phyloP scores from a whole-genome alignment of 768 basidiomycete species.

The Fomitopsis pulvina region DNA sequence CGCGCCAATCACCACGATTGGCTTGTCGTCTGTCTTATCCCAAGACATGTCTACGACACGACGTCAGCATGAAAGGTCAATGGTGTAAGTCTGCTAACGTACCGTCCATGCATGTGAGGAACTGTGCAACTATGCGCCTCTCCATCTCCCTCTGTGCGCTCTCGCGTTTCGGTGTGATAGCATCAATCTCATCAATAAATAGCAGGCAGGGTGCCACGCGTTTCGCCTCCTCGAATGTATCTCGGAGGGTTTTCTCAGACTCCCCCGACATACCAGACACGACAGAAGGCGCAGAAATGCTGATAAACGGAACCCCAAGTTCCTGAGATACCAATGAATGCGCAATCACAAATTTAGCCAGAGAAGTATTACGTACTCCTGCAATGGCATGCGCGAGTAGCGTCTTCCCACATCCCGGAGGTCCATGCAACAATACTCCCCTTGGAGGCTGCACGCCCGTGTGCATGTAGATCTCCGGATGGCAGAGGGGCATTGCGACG shows the following conservation, averaged over 20 bases:
- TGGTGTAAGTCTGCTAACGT: slow-evolving; percentile 16
- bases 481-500: slow-evolving; percentile 91
- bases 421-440: slow-evolving; percentile 90
- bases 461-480: slow-evolving; percentile 92
- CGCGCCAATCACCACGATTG: slow-evolving; percentile 92
- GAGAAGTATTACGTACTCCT: slow-evolving; percentile 51
- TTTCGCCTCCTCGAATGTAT: slow-evolving; percentile 98
- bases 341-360: neutral
- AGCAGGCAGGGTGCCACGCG: slow-evolving; percentile 86
- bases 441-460: slow-evolving; percentile 90
- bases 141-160: slow-evolving; percentile 99
- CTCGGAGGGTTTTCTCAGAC: slow-evolving; percentile 92
- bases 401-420: slow-evolving; percentile 97
- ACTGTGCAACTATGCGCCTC: slow-evolving; percentile 92
- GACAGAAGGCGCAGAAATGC: slow-evolving; percentile 89
- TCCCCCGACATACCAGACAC: slow-evolving; percentile 99
- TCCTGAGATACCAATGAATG: too few species aligned
- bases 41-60: slow-evolving; percentile 81
- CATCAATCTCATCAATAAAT: slow-evolving; percentile 98
- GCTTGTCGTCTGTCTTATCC: slow-evolving; percentile 90
- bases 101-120: slow-evolving; percentile 99
- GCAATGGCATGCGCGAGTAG: slow-evolving; percentile 91
- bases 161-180: slow-evolving; percentile 95
- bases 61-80: neutral
- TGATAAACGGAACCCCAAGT: slow-evolving; percentile 88